Base-by-base conservation (phyloP, 768 basidiomycete species). In the Boletus subparvulus region DNA sequence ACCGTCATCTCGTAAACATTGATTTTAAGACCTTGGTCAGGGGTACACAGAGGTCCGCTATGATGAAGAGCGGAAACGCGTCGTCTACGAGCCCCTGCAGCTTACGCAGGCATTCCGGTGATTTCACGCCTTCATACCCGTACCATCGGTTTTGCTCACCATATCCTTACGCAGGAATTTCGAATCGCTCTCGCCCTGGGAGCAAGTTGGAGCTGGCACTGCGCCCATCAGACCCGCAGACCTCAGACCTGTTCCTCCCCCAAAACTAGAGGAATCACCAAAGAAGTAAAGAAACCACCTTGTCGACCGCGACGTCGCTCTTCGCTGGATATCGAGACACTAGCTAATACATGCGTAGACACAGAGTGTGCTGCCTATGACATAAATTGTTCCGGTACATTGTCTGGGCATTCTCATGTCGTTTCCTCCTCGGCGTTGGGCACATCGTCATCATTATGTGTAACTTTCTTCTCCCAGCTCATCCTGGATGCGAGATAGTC, bases 1-100 rank as follows among this genome's bases (percentile, higher is more conserved):
- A 5, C 32, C 35, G 11, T 33, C 10, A 1, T 36, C 44, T 40
- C 2, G 47, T 43, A 39, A 28, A 24, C 3, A 26, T 47, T 40
- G 28, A 46, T 41, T 26, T 47, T 46, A 12, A 19, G 24, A 30
- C 57, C 44, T 51, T 52, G 48, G 19, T 28, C 65, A 97, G 94
- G 97, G 97, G n/a, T 99, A 98, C 74, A 94, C 93, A 10, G 97
- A 99, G 74, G 83, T 98, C 40, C 90, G 97, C 41, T 99, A 98
- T 68, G 95, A 98, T 65, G 97, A 98, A 75, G 94, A 96, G 76
- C 85, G 89, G 66, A 98, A 98, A 75, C 90, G 95, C 39, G 93
- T 98, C 53, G 93, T 97, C 36, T 97, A 98, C 67, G 97, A 99
- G 72, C 97, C 97, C 36, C 80, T 99, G 46, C 97, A 99, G 71